phyloP scores from a whole-genome alignment of 2,329 filamentous ascomycete species.

The Aspergillus fischeri region DNA sequence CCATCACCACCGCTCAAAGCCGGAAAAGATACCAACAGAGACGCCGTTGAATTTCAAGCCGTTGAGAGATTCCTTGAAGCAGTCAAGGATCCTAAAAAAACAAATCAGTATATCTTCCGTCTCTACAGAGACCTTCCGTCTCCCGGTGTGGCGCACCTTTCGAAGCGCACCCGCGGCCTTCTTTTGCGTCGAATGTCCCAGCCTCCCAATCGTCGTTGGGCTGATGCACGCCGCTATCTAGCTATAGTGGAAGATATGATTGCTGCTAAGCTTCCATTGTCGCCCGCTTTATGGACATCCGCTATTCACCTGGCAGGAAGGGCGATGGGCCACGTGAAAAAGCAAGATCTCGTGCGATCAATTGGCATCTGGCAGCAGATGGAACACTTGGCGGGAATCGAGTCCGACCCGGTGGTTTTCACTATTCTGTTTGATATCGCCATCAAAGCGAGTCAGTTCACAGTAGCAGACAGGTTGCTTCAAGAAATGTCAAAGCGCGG shows the following conservation, averaged over 20 bases:
- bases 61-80: conserved; percentile 39
- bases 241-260: conserved; percentile 80
- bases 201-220: conserved; percentile 33
- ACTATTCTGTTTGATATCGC: conserved; percentile 90
- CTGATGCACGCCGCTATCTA: conserved; percentile 73
- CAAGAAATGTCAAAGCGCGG: conserved; percentile 72
- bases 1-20: conserved; percentile 27
- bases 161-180: conserved; percentile 51
- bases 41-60: conserved; percentile 32
- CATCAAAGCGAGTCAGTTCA: conserved; percentile 77
- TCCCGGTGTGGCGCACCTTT: conserved; percentile 52
- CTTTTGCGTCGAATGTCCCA: conserved; percentile 67
- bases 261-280: conserved; percentile 65
- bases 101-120: conserved; percentile 49
- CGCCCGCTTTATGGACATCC: conserved; percentile 71
- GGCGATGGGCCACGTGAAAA: conserved; percentile 58
- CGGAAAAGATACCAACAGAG: conserved; percentile 17
- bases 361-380: conserved; percentile 83
- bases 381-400: conserved; percentile 66
- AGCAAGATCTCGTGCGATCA: conserved; percentile 61
- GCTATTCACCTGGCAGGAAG: conserved; percentile 76
- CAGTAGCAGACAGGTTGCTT: conserved; percentile 78
- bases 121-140: conserved; percentile 51
- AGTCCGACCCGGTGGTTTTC: conserved; percentile 75
- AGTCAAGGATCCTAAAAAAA: conserved; percentile 41